Percentiles rank a stretch among this genome's conserved stretches.
Conservation (phyloP, 176 grass and related monocot genomes). For the Musa troglodytarum region DNA sequence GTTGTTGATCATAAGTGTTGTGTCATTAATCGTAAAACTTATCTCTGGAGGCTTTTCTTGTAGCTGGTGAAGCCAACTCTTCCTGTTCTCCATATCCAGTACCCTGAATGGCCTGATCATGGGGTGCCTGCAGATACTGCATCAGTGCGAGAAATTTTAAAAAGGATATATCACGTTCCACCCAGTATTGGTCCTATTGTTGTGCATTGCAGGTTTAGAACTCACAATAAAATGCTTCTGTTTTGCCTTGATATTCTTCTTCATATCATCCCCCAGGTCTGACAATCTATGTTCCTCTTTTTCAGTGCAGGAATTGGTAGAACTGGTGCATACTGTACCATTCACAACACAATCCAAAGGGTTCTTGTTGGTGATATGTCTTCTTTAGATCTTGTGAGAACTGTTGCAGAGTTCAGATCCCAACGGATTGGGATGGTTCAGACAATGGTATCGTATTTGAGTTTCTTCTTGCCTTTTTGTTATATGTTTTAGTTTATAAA, state of each 20-base stretch:
- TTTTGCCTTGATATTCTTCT: neutral
- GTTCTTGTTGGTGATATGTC: constrained; percentile 50
- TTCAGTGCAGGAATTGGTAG: constrained; percentile 90
- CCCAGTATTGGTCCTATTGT: constrained; percentile 49
- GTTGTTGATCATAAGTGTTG: neutral
- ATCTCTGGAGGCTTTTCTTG: neutral
- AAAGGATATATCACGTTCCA: constrained; percentile 38
- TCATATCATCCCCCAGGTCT: neutral
- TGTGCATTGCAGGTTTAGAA: constrained; percentile 84
- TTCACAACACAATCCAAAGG: constrained; percentile 76
- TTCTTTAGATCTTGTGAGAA: constrained; percentile 46
- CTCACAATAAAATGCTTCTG: neutral
- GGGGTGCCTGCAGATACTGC: constrained; percentile 48
- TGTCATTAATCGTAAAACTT: neutral
- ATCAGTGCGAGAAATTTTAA: constrained; percentile 52
- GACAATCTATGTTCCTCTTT: constrained; percentile 21
- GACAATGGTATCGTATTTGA: constrained; percentile 41
- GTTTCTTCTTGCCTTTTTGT: neutral
- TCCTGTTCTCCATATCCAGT: constrained; percentile 68
- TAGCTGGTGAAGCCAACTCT: constrained; percentile 32
- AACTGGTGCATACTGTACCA: constrained; percentile 70
- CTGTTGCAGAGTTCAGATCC: constrained; percentile 56
- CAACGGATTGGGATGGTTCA: constrained; percentile 69
- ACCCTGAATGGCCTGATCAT: constrained; percentile 93
- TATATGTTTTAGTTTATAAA: neutral